Evolutionary conservation across 495 filamentous ascomycete genomes (phyloP).

Genomic region (Neurospora tetrasperma): DNA sequence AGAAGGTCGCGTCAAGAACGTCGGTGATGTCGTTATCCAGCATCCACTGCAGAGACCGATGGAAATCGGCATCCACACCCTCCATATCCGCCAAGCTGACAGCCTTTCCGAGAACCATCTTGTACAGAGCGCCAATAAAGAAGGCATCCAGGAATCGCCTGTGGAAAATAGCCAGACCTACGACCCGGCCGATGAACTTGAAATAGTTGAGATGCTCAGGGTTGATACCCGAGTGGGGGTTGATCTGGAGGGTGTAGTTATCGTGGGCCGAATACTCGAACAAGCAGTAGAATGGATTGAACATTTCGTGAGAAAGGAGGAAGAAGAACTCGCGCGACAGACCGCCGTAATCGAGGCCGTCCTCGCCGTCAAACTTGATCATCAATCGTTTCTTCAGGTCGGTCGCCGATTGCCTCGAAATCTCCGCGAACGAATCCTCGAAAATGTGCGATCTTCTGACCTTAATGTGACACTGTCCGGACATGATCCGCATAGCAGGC

Average conservation of each 20-base stretch:
- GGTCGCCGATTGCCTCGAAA: constrained; percentile 91
- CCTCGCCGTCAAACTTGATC: constrained; percentile 99
- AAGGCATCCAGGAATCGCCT: constrained; percentile 96
- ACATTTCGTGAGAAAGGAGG: constrained; percentile 99
- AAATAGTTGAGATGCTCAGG: constrained; percentile 99
- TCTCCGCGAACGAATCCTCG: constrained; percentile 96
- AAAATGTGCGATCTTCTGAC: constrained; percentile 94
- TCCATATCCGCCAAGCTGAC: constrained; percentile 95
- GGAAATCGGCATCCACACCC: constrained; percentile 95
- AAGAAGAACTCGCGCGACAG: constrained; percentile 99
- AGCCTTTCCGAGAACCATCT: constrained; percentile 95
- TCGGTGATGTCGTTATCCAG: constrained; percentile 91
- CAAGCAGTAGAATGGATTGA: constrained; percentile 99
- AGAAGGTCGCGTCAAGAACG: constrained; percentile 87
- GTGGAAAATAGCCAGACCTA: constrained; percentile 97
- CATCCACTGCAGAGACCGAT: constrained; percentile 91
- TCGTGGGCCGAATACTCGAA: constrained; percentile 99
- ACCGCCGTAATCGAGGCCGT: constrained; percentile 96
- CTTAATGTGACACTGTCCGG: constrained; percentile 96
- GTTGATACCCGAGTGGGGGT: constrained; percentile 98
- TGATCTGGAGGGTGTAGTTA: constrained; percentile 99
- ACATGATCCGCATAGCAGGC: constrained; percentile 86
- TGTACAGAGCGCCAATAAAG: constrained; percentile 99
- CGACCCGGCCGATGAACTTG: constrained; percentile 98
- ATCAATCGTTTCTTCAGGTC: constrained; percentile 97